Evolutionary conservation across 257 asterid species (phyloP).

Genomic region (Capsicum chinense): DNA sequence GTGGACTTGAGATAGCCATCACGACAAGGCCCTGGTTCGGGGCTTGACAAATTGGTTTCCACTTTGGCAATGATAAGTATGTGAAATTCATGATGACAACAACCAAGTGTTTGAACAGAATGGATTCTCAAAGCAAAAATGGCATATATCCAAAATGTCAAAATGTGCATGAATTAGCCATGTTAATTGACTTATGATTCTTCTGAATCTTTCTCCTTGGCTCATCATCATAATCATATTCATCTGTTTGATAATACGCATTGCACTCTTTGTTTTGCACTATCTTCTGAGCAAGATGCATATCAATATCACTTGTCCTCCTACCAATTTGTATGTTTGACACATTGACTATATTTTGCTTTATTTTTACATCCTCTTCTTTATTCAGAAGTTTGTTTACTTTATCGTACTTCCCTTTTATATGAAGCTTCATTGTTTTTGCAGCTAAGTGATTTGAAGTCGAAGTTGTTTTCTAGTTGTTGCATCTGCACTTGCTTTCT

Average conservation of each 20-base stretch:
- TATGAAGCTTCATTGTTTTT: too few relatives aligned
- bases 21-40: too few relatives aligned
- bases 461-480: too few relatives aligned
- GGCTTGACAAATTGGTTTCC: slow-evolving; percentile 52
- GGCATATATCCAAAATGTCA: slow-evolving; percentile 77
- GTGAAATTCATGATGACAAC: slow-evolving; percentile 51
- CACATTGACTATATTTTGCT: slow-evolving; percentile 18
- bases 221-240: slow-evolving; percentile 84
- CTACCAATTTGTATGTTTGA: slow-evolving; percentile 59
- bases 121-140: slow-evolving; percentile 82
- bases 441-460: too few relatives aligned
- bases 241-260: slow-evolving; percentile 44
- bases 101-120: slow-evolving; percentile 79
- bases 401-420: too few relatives aligned
- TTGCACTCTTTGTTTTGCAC: slow-evolving; percentile 59
- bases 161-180: slow-evolving; percentile 39
- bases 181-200: slow-evolving; percentile 37
- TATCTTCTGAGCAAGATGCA: slow-evolving; percentile 77
- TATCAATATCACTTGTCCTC: slow-evolving; percentile 60
- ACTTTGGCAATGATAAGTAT: slow-evolving; percentile 78
- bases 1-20: too few relatives aligned
- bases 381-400: too few relatives aligned
- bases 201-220: slow-evolving; percentile 60
- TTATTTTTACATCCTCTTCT: too few relatives aligned
- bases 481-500: too few relatives aligned